Evolutionary conservation across 2,329 filamentous ascomycete species (phyloP), one percentile per base, ranked within the genome.

Genomic region (Whalleya microplaca): DNA sequence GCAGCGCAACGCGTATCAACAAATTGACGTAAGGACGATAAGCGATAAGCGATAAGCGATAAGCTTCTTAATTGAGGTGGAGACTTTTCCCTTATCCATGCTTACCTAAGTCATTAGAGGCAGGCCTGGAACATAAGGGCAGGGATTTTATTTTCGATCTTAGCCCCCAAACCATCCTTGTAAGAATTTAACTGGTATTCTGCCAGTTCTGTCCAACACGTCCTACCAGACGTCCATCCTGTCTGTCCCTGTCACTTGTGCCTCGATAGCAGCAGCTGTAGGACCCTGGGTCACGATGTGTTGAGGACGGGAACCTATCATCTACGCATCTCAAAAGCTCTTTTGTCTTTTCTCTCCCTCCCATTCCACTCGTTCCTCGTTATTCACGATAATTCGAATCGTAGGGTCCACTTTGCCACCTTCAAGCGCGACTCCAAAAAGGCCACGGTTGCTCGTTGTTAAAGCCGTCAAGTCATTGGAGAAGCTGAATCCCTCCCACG

Each of bases 401-500:
- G 44, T 29, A 29, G 53, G 21, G 42, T 20, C 54, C 55, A 62
- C 51, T 60, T 62, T 32, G 58, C 62, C 59, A 61, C 62, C 48
- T 52, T 41, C 43, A 50, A 48, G 37, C 59, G 27, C 60, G 49
- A 49, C 44, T 53, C 47, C 21, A 43, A 56, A 64, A 53, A 67
- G 64, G 63, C 65, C 65, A 67, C 65, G 57, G 64, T 66, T 62
- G 57, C 64, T 63, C 51, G 53, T 58, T 61, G 12, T 44, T 47
- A 45, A n/a, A 52, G 23, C 57, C 51, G 18, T 50, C 42, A 32
- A 32, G 16, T 50, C 48, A 53, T 53, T 58, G 29, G 37, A 54
- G 37, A 45, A 20, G 32, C 44, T 19, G 23, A 51, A 46, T 18
- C 18, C 46, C 51, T 56, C 23, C 46, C 45, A 53, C 49, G 49